These are phyloP conservation scores for Spathaspora boniae DNA, from an alignment of 805 yeast species.

Conservation along the genomic window DNA sequence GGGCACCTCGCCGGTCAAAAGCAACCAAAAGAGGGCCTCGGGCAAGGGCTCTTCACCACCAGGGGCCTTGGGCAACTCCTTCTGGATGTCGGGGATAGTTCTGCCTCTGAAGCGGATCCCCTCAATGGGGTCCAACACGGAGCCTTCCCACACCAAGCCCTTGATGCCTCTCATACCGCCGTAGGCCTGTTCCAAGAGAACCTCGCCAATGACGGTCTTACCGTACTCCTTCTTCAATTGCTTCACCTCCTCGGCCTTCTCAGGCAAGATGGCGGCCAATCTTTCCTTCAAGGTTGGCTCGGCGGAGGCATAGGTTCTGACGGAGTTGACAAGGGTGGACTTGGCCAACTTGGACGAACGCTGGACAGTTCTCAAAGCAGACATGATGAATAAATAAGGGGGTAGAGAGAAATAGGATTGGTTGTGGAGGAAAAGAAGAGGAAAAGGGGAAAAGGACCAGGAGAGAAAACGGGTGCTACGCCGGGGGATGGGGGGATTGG, in stretches of 20 bases:
- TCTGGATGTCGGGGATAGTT: constrained; percentile 71
- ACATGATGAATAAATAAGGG: constrained; percentile 17
- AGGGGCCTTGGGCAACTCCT: constrained; percentile 56
- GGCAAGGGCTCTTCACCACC: constrained; percentile 65
- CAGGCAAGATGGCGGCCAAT: constrained; percentile 89
- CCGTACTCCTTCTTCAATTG: constrained; percentile 90
- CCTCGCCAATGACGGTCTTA: constrained; percentile 56
- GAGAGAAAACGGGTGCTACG: constrained; percentile 3
- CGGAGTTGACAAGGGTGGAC: constrained; percentile 9
- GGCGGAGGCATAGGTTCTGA: constrained; percentile 34
- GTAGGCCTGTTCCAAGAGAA: constrained; percentile 41
- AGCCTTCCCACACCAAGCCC: constrained; percentile 77
- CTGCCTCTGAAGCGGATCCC: constrained; percentile 79
- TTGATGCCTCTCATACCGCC: constrained; percentile 84
- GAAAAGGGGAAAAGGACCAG: not conserved
- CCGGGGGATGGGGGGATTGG: not conserved
- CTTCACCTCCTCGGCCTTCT: constrained; percentile 86
- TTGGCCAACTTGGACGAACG: constrained; percentile 29
- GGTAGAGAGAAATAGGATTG: not conserved
- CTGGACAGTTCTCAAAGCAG: constrained; percentile 35
- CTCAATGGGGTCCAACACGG: constrained; percentile 68
- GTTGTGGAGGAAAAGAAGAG: not conserved
- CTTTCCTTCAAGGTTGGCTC: constrained; percentile 82
- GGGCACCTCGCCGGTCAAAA: constrained; percentile 73
- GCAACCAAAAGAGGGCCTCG: constrained; percentile 74